phyloP scores from a whole-genome alignment of 495 filamentous ascomycete species.

The Physcia stellaris region DNA sequence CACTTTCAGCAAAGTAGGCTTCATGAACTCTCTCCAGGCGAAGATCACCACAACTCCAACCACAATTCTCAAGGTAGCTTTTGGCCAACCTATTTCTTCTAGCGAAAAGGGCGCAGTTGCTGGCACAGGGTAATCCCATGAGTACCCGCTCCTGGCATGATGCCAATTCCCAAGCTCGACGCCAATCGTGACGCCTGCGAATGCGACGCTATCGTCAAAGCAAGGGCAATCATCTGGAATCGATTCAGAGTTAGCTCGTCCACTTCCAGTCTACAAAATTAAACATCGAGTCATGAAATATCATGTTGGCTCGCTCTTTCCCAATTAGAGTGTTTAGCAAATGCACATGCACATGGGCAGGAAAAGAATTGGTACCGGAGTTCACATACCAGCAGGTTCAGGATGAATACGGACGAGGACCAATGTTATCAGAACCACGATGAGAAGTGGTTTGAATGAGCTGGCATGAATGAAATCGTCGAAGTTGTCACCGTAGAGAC shows the following conservation, averaged over 20 bases:
- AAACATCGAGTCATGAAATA: too few relatives aligned
- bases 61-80: slow-evolving; percentile 48
- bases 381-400: slow-evolving; percentile 87
- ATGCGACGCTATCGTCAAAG: slow-evolving; percentile 92
- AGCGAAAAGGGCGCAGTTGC: slow-evolving; percentile 52
- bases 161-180: slow-evolving; percentile 71
- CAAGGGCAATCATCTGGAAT: slow-evolving; percentile 97
- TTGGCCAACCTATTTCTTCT: slow-evolving; percentile 45
- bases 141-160: slow-evolving; percentile 41
- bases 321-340: too few relatives aligned
- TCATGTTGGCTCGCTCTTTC: too few relatives aligned
- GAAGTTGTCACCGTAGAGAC: slow-evolving; percentile 49
- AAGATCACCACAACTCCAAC: slow-evolving; percentile 75
- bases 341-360: too few relatives aligned
- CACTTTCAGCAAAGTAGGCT: slow-evolving; percentile 61
- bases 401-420: slow-evolving; percentile 79
- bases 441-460: slow-evolving; percentile 40
- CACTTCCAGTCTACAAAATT: too few relatives aligned
- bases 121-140: slow-evolving; percentile 43
- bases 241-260: too few relatives aligned
- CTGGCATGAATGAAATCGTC: slow-evolving; percentile 51
- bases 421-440: slow-evolving; percentile 50
- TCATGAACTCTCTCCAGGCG: slow-evolving; percentile 76
- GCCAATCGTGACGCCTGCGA: slow-evolving; percentile 78
- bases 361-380: too few relatives aligned